Evolutionary conservation across 768 basidiomycete genomes (phyloP), one percentile per base, ranked within the genome.

Genomic region (Glaciozyma martinii): DNA sequence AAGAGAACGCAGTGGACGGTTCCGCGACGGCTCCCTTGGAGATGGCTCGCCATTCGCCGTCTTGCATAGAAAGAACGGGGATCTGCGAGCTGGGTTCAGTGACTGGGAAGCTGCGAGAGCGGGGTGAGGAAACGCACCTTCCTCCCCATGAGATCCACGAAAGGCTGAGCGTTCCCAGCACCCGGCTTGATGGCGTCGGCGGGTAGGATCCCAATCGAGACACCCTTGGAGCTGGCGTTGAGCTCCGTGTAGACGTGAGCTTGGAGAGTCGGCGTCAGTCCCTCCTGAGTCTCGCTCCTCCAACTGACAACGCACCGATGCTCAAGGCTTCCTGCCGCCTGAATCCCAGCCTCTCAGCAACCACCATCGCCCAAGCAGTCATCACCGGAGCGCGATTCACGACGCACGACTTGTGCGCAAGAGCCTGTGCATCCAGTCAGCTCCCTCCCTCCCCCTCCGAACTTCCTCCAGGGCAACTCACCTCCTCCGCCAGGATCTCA

Each of bases 241-340:
- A 94, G 83, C 74, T 94, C 90, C 15, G 92, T 94, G 76, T 91
- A 95, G 25, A 86, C 90, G 56, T 90, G 88, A 7, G 92, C 93
- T 91, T 21, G 46, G 46, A 47, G 46, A 7, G 8, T 21, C 19
- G 46, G 23, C 4, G 44, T 47, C 46, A 47, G 46, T 21, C 21
- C n/a, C 46, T 47, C 21, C 19, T 21, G 8, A 12, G 21, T 12
- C 19, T 47, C 42, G 13, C 46, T 21, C 19, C 3, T 5, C 27
- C 23, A 25, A n/a, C 23, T 7, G 4, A 27, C 8, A n/a, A 71
- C 80, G 40, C 69, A 87, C 92, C 91, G 61, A 98, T 89, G 68
- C 89, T 92, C 47, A 98, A 78, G 3, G 94, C 89, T 77, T 98
- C 94, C 72, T 89, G 85, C 64, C 86, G 80, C 58, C 84, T 82